Percentiles rank a stretch among this genome's conserved stretches.
Conservation (phyloP, 768 basidiomycete genomes). For the Hericium rajendrae region DNA sequence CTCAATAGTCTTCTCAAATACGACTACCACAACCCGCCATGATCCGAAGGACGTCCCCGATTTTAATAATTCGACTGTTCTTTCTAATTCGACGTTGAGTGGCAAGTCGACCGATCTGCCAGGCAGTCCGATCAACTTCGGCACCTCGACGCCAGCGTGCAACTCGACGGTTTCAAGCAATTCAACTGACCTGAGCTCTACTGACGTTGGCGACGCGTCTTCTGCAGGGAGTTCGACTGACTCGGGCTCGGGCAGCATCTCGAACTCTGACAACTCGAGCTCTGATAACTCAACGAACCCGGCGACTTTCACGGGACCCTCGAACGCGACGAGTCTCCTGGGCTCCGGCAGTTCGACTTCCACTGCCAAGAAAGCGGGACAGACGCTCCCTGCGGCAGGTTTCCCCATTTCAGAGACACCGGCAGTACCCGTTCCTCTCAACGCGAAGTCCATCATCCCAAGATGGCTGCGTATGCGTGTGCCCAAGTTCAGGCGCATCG, state of each 20-base stretch:
- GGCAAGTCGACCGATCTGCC: not conserved
- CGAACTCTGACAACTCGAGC: not conserved
- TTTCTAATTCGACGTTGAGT: not conserved
- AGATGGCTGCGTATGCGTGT: not conserved
- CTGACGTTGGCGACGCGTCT: not conserved
- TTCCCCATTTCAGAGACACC: not conserved
- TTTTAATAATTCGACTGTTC: not conserved
- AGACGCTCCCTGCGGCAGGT: too few relatives aligned
- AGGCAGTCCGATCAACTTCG: not conserved
- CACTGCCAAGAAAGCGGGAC: too few relatives aligned
- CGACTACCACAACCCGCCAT: not conserved
- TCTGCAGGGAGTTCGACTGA: not conserved
- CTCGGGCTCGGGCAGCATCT: not conserved
- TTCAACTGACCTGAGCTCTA: not conserved
- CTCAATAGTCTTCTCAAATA: slow-evolving; percentile 1
- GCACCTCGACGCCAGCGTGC: not conserved
- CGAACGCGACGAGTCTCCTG: not conserved
- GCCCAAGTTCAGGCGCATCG: slow-evolving; percentile 16
- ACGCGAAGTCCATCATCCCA: slow-evolving; percentile 1
- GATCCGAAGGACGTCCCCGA: not conserved
- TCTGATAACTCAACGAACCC: not conserved
- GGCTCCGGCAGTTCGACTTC: too few relatives aligned
- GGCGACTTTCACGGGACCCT: not conserved
- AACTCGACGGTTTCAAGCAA: not conserved
- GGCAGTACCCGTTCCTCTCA: not conserved